phyloP scores from a whole-genome alignment of 495 filamentous ascomycete species.

The Pseudomonodictys pantanalensis region DNA sequence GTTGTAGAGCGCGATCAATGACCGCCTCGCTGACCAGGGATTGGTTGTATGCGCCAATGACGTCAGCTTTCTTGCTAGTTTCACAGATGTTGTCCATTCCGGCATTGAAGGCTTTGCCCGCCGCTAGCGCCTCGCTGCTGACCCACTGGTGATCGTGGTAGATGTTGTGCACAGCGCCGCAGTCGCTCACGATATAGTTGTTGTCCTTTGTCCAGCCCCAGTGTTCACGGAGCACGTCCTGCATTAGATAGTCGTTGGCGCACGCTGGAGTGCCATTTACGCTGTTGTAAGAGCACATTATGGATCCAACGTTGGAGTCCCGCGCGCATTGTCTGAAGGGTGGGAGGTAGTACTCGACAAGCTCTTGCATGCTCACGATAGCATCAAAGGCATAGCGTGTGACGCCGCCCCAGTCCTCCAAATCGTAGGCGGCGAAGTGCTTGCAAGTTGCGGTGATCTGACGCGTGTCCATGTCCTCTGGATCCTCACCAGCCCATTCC shows the following conservation, averaged over 20 bases:
- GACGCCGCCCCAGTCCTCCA: constrained; percentile 37
- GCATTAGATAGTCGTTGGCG: constrained; percentile 44
- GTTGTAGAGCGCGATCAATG: constrained; percentile 2
- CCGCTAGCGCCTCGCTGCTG: too few species aligned
- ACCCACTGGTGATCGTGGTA: too few species aligned
- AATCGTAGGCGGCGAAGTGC: constrained; percentile 50
- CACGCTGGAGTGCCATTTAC: constrained; percentile 49
- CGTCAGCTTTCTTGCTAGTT: constrained; percentile 4
- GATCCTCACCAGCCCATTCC: constrained; percentile 2
- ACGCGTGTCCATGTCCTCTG: too few species aligned
- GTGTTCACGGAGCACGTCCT: constrained; percentile 46
- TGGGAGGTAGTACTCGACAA: constrained; percentile 49
- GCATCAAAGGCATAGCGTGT: constrained; percentile 44
- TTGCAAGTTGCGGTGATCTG: constrained; percentile 50
- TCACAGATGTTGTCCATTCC: constrained; percentile 20
- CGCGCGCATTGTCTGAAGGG: constrained; percentile 48
- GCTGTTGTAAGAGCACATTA: constrained; percentile 51
- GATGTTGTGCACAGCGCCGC: too few species aligned
- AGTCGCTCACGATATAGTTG: too few species aligned
- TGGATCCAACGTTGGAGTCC: constrained; percentile 46
- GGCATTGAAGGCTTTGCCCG: too few species aligned
- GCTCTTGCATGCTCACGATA: constrained; percentile 43
- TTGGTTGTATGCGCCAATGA: constrained; percentile 19
- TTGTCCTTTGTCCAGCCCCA: constrained; percentile 45
- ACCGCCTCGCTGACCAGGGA: constrained; percentile 5